Conservation (phyloP, 2,329 filamentous ascomycete species). For the Phyllosticta citrichinensis region DNA sequence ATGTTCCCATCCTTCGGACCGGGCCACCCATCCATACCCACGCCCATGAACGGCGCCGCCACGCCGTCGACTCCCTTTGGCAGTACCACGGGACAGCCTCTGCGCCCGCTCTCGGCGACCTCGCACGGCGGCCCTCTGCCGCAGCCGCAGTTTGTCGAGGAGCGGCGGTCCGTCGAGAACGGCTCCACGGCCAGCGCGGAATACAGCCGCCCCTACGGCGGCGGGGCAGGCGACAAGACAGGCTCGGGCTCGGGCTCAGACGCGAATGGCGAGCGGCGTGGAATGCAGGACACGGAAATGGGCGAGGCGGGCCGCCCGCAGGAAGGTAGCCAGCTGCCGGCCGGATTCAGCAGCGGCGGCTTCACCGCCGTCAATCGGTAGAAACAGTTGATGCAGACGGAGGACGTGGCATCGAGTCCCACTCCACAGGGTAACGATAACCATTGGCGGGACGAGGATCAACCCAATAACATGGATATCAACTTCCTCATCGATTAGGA, state of each 20-base stretch:
- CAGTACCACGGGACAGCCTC: constrained; percentile 15
- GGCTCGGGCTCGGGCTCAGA: constrained; percentile 14
- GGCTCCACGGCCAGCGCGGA: constrained; percentile 17
- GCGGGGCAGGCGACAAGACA: constrained; percentile 9
- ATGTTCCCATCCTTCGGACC: constrained; percentile 20
- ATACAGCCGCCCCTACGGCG: constrained; percentile 16
- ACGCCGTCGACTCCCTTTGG: constrained; percentile 8
- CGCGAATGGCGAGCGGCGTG: constrained; percentile 25
- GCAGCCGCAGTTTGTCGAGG: constrained; percentile 12
- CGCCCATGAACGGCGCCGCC: constrained; percentile 20
- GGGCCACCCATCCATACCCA: constrained; percentile 16
- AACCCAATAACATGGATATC: no score
- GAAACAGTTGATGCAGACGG: neutral
- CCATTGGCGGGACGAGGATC: no score
- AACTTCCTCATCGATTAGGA: neutral
- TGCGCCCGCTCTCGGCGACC: constrained; percentile 20
- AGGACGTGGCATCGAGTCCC: no score
- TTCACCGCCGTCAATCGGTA: constrained; percentile 31
- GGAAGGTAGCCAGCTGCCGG: neutral
- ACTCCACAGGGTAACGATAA: no score
- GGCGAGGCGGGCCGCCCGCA: constrained; percentile 18
- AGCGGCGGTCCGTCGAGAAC: constrained; percentile 12
- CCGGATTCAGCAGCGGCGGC: constrained; percentile 12
- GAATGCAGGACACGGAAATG: constrained; percentile 26
- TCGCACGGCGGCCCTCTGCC: constrained; percentile 15